Evolutionary conservation across 345 rosid species (phyloP).

Genomic region (Barbarea vulgaris): DNA sequence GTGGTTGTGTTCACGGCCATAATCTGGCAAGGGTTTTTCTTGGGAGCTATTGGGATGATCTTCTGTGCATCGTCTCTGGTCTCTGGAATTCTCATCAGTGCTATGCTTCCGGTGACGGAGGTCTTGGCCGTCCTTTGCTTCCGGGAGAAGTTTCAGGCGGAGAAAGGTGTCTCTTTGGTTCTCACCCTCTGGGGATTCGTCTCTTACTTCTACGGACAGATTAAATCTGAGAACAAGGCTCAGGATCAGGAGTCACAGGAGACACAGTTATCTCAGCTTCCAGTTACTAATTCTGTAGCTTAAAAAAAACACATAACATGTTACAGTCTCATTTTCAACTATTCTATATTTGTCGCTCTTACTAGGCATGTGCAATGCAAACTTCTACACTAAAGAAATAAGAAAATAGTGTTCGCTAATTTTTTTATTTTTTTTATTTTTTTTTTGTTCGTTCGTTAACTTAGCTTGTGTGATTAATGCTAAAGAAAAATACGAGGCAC

Average conservation of each 20-base stretch:
- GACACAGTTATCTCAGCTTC: too few species aligned
- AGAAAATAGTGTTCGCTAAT: too few species aligned
- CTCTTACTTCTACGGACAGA: conserved; percentile 74
- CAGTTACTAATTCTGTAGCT: too few species aligned
- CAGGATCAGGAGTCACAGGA: neutral
- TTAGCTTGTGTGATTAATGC: too few species aligned
- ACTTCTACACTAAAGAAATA: too few species aligned
- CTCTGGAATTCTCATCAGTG: conserved; percentile 51
- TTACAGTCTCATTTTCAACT: neutral
- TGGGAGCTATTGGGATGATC: conserved; percentile 61
- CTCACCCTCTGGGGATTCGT: conserved; percentile 72
- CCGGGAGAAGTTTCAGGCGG: conserved; percentile 63
- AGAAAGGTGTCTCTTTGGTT: conserved; percentile 65
- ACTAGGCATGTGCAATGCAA: too few species aligned
- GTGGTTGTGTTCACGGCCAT: conserved; percentile 46
- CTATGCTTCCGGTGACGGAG: conserved; percentile 58
- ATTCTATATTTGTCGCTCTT: too few species aligned
- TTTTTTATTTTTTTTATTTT: too few species aligned
- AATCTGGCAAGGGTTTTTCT: conserved; percentile 53
- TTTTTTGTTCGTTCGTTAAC: too few species aligned
- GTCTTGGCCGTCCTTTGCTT: conserved; percentile 61
- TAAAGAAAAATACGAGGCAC: too few species aligned
- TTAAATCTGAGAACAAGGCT: conserved; percentile 15
- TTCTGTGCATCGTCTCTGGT: conserved; percentile 58
- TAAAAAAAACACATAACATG: too few species aligned